Evolutionary conservation across 2,329 filamentous ascomycete species (phyloP), one percentile per base, ranked within the genome.

Genomic region (Stenocarpella maydis): DNA sequence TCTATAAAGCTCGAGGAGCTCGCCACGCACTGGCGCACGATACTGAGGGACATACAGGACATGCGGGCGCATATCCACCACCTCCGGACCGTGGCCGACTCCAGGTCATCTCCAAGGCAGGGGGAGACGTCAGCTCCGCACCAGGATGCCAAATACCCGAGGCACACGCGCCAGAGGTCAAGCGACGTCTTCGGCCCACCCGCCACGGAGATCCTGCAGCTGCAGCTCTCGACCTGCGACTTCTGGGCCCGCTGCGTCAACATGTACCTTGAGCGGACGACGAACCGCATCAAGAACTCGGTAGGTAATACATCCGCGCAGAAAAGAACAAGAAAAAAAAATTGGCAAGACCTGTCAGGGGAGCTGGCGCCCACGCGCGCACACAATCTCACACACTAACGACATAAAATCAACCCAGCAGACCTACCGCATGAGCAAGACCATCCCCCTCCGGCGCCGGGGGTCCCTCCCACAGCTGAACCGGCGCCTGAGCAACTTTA

Each of bases 181-280:
- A 71, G 70, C 31, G 70, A 71, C 14, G 70, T 71, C 14, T 63
- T 71, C 19, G 70, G 70, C 1, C 70, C 70, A 4, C 70, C 65
- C 10, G 63, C 70, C 8, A 41, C 63, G 2, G 70, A 71, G 67
- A 60, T 71, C n/a, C 39, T 71, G 2, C 64, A 71, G 70, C 37
- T 71, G 41, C 70, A 71, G 21, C 50, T 67, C 12, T 71, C 70
- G 12, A 71, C 70, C 14, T 71, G 70, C 31, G 70, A 71, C 55
- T 71, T 71, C 34, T 71, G 70, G 70, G 37, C 55, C 10, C 67
- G 70, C 24, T 71, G 70, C 15, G 70, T 71, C 50, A 69, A 49
- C 24, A 67, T 71, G 70, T 71, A 71, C 24, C 64, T 69, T 2
- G 63, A 71, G 12, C 63, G 70, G 10, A 71, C 70, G n/a, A 66